A percentile compares a stretch with the other conserved stretches of the same genome.
These are phyloP conservation scores for Fibroporia radiculosa DNA, from an alignment of 768 basidiomycete species.

Conservation along the genomic window DNA sequence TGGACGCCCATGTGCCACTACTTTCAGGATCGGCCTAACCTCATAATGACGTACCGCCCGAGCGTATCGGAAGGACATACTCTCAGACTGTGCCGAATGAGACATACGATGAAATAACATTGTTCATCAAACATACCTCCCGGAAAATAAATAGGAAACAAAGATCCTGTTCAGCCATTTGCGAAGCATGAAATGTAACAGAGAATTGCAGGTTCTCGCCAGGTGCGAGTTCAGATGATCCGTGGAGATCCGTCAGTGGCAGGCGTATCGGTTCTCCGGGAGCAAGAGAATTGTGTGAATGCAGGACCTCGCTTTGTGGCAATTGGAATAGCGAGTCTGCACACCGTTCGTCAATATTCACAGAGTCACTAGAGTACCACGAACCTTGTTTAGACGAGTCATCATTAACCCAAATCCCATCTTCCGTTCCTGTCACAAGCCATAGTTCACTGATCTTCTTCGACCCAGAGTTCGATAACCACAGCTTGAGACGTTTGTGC, in stretches of 20 bases:
- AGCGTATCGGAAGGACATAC: constrained; percentile 48
- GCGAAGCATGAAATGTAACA: constrained; percentile 45
- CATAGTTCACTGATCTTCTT: constrained; percentile 60
- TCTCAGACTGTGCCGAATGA: constrained; percentile 30
- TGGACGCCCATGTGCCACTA: constrained; percentile 45
- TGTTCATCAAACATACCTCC: constrained; percentile 34
- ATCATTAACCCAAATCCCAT: constrained; percentile 54
- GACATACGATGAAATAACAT: neutral
- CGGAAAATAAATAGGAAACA: constrained; percentile 61
- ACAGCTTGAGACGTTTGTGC: constrained; percentile 41
- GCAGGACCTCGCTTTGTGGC: constrained; percentile 35
- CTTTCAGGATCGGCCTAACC: constrained; percentile 51
- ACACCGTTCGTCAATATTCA: neutral
- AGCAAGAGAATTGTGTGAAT: constrained; percentile 45
- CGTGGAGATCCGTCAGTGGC: constrained; percentile 25
- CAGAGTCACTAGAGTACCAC: neutral
- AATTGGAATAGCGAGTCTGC: constrained; percentile 2
- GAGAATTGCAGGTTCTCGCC: constrained; percentile 45
- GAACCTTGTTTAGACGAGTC: constrained; percentile 2
- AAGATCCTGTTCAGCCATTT: constrained; percentile 41
- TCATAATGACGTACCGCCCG: constrained; percentile 48
- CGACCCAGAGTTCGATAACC: constrained; percentile 61
- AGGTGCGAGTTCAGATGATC: constrained; percentile 29
- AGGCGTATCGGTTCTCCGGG: constrained; percentile 40
- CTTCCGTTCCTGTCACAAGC: constrained; percentile 52